Conservation (phyloP, 2,329 filamentous ascomycete species). For the Pseudogymnoascus sp. region DNA sequence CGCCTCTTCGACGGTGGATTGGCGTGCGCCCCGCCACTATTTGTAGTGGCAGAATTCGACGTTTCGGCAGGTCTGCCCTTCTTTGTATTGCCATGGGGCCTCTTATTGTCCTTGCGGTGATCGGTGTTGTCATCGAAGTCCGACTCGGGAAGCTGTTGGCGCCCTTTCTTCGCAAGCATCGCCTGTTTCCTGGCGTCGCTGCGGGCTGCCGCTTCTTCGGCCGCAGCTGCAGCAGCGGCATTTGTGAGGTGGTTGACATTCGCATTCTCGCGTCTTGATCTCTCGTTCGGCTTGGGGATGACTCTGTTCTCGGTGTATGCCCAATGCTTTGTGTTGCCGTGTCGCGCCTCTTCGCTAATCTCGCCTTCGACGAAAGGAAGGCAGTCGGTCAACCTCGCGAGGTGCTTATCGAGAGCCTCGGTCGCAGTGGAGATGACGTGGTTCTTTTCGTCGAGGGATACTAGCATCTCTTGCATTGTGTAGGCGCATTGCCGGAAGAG, state of each 20-base stretch:
- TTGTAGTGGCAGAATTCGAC: conserved; percentile 52
- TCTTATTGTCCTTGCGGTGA: conserved; percentile 51
- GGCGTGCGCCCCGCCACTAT: conserved; percentile 45
- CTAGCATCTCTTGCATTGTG: conserved; percentile 76
- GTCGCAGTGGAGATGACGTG: conserved; percentile 92
- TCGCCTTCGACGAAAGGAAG: conserved; percentile 82
- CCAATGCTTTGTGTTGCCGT: conserved; percentile 90
- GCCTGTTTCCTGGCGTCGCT: conserved; percentile 83
- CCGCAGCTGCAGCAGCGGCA: conserved; percentile 68
- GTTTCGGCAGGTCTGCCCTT: conserved; percentile 56
- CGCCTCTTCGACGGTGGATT: conserved; percentile 64
- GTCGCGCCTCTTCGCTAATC: conserved; percentile 89
- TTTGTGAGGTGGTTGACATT: conserved; percentile 62
- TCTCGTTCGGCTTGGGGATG: conserved; percentile 58
- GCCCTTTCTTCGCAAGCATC: conserved; percentile 63
- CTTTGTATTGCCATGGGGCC: conserved; percentile 53
- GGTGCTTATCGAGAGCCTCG: conserved; percentile 78
- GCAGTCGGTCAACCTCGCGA: conserved; percentile 77
- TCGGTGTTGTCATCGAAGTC: conserved; percentile 67
- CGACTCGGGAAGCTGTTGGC: conserved; percentile 55
- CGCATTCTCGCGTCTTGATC: conserved; percentile 71
- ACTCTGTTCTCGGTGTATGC: conserved; percentile 84
- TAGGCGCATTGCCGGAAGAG: conserved; percentile 72
- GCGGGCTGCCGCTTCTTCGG: conserved; percentile 75
- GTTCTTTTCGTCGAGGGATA: conserved; percentile 94